phyloP scores from a whole-genome alignment of 1,284 basidiomycete species.

The Leccinum pachyderme region DNA sequence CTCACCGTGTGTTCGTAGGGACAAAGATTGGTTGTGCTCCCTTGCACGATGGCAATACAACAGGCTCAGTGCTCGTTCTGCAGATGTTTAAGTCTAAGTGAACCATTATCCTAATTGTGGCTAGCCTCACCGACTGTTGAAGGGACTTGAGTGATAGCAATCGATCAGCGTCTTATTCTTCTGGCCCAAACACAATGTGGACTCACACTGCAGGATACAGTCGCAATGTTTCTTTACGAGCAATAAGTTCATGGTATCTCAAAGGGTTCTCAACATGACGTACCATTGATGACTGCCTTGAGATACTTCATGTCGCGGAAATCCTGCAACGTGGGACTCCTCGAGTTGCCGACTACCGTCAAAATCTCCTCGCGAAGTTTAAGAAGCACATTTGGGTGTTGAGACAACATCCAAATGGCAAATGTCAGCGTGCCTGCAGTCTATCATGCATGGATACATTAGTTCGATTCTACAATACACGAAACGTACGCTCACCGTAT shows the following conservation, averaged over 20 bases:
- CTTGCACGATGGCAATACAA: slow-evolving; percentile 40
- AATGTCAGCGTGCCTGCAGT: slow-evolving; percentile 56
- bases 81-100: slow-evolving; percentile 6
- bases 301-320: slow-evolving; percentile 59
- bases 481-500: slow-evolving; percentile 38
- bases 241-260: not conserved
- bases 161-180: slow-evolving; percentile 5
- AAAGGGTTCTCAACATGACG: slow-evolving; percentile 5
- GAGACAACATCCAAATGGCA: slow-evolving; percentile 52
- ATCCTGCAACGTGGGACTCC: slow-evolving; percentile 49
- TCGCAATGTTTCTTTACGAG: slow-evolving; percentile 52
- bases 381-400: slow-evolving; percentile 45
- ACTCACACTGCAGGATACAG: slow-evolving; percentile 61
- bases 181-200: not conserved
- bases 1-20: slow-evolving; percentile 43
- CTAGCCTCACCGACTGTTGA: slow-evolving; percentile 29
- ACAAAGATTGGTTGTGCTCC: slow-evolving; percentile 31
- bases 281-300: slow-evolving; percentile 59
- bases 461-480: not conserved
- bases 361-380: slow-evolving; percentile 58
- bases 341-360: slow-evolving; percentile 41
- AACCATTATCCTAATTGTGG: not conserved
- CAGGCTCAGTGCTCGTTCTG: slow-evolving; percentile 45
- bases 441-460: slow-evolving; percentile 23
- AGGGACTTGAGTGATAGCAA: slow-evolving; percentile 29